Evolutionary conservation across 176 grass and related monocot species (phyloP).

Genomic region (Carex pumila): DNA sequence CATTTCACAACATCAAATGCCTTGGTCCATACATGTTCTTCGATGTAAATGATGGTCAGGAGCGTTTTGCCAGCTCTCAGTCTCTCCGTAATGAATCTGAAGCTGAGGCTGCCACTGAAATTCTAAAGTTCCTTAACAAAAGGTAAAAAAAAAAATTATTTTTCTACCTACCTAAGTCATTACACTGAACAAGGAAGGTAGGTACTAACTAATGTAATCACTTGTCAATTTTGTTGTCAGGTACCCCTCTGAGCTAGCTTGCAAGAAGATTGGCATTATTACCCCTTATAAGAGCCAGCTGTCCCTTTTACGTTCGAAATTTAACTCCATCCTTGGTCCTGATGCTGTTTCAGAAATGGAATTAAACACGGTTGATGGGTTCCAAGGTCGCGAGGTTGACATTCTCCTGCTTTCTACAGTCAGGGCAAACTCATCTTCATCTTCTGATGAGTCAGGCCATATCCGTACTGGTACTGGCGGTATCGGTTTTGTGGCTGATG

Average conservation of each 20-base stretch:
- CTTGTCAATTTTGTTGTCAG: constrained; percentile 32
- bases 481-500: constrained; percentile 98
- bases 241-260: constrained; percentile 63
- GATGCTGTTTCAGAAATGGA: constrained; percentile 86
- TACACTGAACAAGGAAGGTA: background rate
- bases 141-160: constrained; percentile 28
- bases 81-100: constrained; percentile 85
- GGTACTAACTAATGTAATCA: background rate
- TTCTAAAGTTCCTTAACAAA: constrained; percentile 66
- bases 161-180: background rate
- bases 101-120: constrained; percentile 62
- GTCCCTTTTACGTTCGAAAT: constrained; percentile 64
- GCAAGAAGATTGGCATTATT: constrained; percentile 77
- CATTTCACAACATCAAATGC: constrained; percentile 59
- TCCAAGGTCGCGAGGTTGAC: constrained; percentile 99
- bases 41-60: constrained; percentile 76
- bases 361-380: constrained; percentile 93
- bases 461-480: constrained; percentile 15
- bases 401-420: constrained; percentile 92
- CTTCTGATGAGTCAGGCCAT: constrained; percentile 9
- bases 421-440: constrained; percentile 42
- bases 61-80: constrained; percentile 50
- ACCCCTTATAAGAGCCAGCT: constrained; percentile 94
- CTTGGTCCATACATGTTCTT: constrained; percentile 97
- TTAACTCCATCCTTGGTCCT: constrained; percentile 60